Evolutionary conservation across 2,329 filamentous ascomycete genomes (phyloP), one percentile per base, ranked within the genome.

Genomic region (Triangularia setosa): DNA sequence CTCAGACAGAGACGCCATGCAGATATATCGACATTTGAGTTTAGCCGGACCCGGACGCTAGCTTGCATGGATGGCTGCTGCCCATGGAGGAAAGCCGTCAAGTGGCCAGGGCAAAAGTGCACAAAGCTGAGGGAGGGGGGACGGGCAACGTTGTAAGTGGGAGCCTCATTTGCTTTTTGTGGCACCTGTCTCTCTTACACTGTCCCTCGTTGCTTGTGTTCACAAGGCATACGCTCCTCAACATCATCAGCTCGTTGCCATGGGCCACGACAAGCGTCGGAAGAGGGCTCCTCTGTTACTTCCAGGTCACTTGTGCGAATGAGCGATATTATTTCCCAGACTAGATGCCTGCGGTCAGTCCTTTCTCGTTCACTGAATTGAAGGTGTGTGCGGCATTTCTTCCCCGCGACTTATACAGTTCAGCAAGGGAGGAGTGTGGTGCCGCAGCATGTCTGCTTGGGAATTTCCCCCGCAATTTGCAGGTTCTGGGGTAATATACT

Each of bases 351-450:
- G 68, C 11, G 69, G 16, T 53, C 28, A 64, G 9, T 69, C 72
- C 35, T 63, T 4, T 16, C 58, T 30, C 65, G 69, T 63, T 54
- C 69, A 30, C 6, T 65, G 64, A 8, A 62, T 61, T 40, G 35
- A 14, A 40, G 35, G 35, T 40, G 40, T 12, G 40, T 48, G 8
- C 12, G 52, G 2, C 54, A 60, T 48, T 70, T 71, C 33, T 65
- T 71, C 28, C 74, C 72, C 1, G 71, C 73, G 11, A 70, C 69
- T 0, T 5, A 40, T 74, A 73, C 4, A 73, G 69, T 8, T 74
- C 62, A 9, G 69, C 62, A 3, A 73, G 4, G n/a, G 72, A 74
- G 21, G 18, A 0, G 5, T 67, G 40, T 48, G 18, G 40, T 48
- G 40, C 40, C 7, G 40, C 40, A 48, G 40, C 40, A 48, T 48